Conservation (phyloP, 306 rosid species). For the Pachyrhizus erosus region DNA sequence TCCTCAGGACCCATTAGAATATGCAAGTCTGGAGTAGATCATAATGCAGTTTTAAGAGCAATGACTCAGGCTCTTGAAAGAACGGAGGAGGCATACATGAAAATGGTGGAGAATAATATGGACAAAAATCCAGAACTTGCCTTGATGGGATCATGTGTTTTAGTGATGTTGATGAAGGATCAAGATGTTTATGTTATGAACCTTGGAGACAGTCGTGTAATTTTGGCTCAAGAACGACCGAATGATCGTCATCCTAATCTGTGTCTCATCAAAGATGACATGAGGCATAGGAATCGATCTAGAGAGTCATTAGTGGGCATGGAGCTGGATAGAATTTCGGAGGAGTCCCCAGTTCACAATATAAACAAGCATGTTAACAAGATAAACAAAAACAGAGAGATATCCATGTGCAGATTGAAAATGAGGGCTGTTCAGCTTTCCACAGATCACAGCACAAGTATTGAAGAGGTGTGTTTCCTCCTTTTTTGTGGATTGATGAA, state of each 20-base stretch:
- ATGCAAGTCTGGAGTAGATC: constrained; percentile 70
- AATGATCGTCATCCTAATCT: constrained; percentile 65
- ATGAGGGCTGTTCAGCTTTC: constrained; percentile 80
- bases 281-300: constrained; percentile 62
- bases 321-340: constrained; percentile 76
- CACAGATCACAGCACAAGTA: constrained; percentile 67
- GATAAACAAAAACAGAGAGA: constrained; percentile 66
- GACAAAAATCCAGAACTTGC: constrained; percentile 74
- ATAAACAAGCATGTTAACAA: constrained; percentile 55
- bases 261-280: constrained; percentile 57
- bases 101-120: constrained; percentile 66
- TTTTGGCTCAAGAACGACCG: constrained; percentile 71
- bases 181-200: constrained; percentile 83
- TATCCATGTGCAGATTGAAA: constrained; percentile 61
- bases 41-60: constrained; percentile 65
- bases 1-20: constrained; percentile 58
- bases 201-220: constrained; percentile 71
- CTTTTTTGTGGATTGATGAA: constrained; percentile 18
- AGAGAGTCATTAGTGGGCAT: constrained; percentile 69
- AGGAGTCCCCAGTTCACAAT: constrained; percentile 74
- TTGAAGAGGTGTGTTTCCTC: constrained; percentile 58
- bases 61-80: constrained; percentile 70
- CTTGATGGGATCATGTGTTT: constrained; percentile 76
- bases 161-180: constrained; percentile 80
- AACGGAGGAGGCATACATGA: constrained; percentile 69